phyloP scores from a whole-genome alignment of 140 eudicot genomes.

The Stevia rebaudiana region DNA sequence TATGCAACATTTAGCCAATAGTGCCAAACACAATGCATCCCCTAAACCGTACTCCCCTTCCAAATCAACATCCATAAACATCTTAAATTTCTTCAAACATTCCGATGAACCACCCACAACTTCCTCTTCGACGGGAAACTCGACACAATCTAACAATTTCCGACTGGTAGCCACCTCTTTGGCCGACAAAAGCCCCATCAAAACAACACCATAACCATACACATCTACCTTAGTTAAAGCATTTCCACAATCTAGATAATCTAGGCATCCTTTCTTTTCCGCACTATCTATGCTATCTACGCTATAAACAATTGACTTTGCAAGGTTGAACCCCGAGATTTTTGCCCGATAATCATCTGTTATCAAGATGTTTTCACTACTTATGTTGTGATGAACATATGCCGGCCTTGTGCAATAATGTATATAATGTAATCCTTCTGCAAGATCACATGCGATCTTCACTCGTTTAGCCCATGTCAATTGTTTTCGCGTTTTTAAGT shows the following conservation, averaged over 20 bases:
- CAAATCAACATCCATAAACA: constrained; percentile 45
- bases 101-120: constrained; percentile 16
- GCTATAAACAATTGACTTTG: constrained; percentile 22
- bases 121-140: constrained; percentile 17
- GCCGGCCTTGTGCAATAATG: constrained; percentile 54
- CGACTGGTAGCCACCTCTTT: constrained; percentile 31
- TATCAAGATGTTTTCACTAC: constrained; percentile 28
- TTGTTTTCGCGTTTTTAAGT: constrained; percentile 21
- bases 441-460: constrained; percentile 47
- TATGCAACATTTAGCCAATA: constrained; percentile 46
- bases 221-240: constrained; percentile 36
- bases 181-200: constrained; percentile 41
- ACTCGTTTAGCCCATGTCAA: constrained; percentile 40
- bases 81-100: constrained; percentile 41
- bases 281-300: constrained; percentile 4
- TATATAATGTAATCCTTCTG: constrained; percentile 52
- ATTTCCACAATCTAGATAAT: constrained; percentile 20
- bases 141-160: constrained; percentile 29
- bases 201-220: constrained; percentile 43
- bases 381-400: constrained; percentile 41
- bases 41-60: constrained; percentile 35
- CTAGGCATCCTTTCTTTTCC: constrained; percentile 21
- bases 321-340: constrained; percentile 42
- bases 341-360: constrained; percentile 46
- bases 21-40: constrained; percentile 46